Percentiles rank a stretch among this genome's conserved stretches.
These are phyloP conservation scores for Voacanga thouarsii DNA, from an alignment of 257 asterid species.

Conservation along the genomic window DNA sequence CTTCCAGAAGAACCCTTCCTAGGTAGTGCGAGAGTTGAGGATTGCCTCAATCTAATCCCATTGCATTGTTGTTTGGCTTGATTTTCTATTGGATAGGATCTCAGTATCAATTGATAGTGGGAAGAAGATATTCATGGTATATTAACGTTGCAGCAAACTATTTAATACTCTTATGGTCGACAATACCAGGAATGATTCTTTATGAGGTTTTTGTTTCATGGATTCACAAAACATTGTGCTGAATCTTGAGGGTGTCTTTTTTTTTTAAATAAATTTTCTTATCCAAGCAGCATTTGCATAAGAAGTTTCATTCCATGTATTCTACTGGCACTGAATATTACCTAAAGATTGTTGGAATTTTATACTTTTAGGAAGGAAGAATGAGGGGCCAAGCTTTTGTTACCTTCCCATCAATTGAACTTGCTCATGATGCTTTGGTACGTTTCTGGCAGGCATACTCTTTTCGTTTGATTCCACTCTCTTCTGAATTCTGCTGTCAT, in stretches of 20 bases:
- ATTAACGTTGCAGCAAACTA: neutral
- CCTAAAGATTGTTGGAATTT: neutral
- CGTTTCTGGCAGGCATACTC: constrained; percentile 10
- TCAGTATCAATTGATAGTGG: no score
- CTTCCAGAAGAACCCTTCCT: no score
- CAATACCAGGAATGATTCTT: neutral
- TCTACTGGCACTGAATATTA: neutral
- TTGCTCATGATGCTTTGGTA: constrained; percentile 87
- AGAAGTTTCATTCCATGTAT: neutral
- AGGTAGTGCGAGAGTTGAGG: no score
- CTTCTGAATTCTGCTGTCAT: neutral
- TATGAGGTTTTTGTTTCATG: neutral
- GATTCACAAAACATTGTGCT: neutral
- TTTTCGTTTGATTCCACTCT: neutral
- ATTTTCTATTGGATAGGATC: neutral
- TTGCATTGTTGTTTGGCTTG: neutral
- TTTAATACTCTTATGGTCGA: neutral
- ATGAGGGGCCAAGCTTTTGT: constrained; percentile 98
- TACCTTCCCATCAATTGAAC: constrained; percentile 83
- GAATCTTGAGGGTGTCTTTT: neutral
- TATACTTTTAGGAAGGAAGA: constrained; percentile 76
- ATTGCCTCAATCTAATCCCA: neutral
- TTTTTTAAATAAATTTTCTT: neutral
- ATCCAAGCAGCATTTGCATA: neutral
- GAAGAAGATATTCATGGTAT: neutral